phyloP scores from a whole-genome alignment of 495 filamentous ascomycete species.

The Chaetomium fimeti region DNA sequence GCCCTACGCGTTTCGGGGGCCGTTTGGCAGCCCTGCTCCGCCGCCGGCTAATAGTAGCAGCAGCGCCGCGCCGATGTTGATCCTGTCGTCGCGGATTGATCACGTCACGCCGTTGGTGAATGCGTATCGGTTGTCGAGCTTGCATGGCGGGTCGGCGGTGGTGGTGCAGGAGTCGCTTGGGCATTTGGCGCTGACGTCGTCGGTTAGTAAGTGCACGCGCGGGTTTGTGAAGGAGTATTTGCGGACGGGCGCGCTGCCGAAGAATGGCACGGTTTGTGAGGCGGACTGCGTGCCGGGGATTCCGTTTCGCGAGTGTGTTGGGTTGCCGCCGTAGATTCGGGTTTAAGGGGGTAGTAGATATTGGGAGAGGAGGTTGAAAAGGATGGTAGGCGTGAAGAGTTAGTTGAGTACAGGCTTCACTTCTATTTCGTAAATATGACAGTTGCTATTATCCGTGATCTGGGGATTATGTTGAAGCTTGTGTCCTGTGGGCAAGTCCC shows the following conservation, averaged over 20 bases:
- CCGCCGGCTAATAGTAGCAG: neutral
- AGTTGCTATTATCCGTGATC: no score
- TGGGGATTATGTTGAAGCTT: no score
- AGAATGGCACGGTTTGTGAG: conserved; percentile 28
- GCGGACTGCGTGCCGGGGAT: conserved; percentile 26
- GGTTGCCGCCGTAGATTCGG: no score
- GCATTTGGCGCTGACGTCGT: conserved; percentile 28
- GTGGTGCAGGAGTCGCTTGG: conserved; percentile 34
- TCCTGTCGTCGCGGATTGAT: conserved; percentile 34
- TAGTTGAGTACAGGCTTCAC: no score
- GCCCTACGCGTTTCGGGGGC: conserved; percentile 33
- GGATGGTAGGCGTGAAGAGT: no score
- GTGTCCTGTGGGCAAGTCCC: no score
- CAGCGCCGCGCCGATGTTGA: conserved; percentile 24
- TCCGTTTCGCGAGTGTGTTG: neutral
- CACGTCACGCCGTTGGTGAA: conserved; percentile 37
- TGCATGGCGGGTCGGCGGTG: conserved; percentile 31
- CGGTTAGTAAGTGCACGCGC: conserved; percentile 30
- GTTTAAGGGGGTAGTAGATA: no score
- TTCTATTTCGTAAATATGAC: no score
- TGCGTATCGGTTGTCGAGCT: conserved; percentile 30
- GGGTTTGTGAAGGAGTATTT: conserved; percentile 31
- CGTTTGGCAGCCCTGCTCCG: conserved; percentile 30
- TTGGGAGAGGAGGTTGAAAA: no score
- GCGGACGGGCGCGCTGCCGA: conserved; percentile 31